Evolutionary conservation across 2,329 filamentous ascomycete species (phyloP), one percentile per base, ranked within the genome.

Genomic region (Akanthomyces uredinophilus): DNA sequence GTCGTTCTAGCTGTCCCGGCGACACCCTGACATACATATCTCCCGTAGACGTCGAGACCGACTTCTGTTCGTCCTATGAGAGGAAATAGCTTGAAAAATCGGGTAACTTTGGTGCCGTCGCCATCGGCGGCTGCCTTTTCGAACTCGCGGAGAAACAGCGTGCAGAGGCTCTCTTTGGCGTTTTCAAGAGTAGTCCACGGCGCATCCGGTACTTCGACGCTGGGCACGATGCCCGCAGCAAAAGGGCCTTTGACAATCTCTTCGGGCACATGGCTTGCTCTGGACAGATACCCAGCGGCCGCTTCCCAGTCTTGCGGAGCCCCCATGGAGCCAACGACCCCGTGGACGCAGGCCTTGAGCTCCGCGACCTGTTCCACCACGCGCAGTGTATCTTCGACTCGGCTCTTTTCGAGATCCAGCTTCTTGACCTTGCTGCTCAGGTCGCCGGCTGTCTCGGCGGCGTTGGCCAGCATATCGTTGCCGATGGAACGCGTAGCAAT

Each of bases 221-320:
- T 98, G 0, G 95, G 95, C 10, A 99, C 95, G 71, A 96, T 94
- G 66, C 92, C 87, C 41, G 93, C 89, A 0, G 95, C 94, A 72
- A 99, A 99, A 18, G 87, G 84, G 29, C 95, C 92, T 67, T 89
- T 84, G 56, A 93, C 82, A 56, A 99, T 94, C 1, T 89, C 82
- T 56, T 87, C 83, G 0, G 94, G 93, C 14, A 99, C 87, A 67
- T 89, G 87, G 64, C 87, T 87, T 7, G 95, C 93, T 50, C 94
- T 86, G 65, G 90, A 86, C 63, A 99, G 83, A 74, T 98, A 98
- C 52, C 85, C 90, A 2, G 95, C 95, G 4, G 95, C 95, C 3
- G 92, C 95, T 75, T 99, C 95, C 95, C 95, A 99, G 78, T 99
- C 95, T 75, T 99, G 95, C 47, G 95, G 92, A 5, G 93, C 94